Conservation (phyloP, 495 filamentous ascomycete genomes). For the Jackrogersella minutella region DNA sequence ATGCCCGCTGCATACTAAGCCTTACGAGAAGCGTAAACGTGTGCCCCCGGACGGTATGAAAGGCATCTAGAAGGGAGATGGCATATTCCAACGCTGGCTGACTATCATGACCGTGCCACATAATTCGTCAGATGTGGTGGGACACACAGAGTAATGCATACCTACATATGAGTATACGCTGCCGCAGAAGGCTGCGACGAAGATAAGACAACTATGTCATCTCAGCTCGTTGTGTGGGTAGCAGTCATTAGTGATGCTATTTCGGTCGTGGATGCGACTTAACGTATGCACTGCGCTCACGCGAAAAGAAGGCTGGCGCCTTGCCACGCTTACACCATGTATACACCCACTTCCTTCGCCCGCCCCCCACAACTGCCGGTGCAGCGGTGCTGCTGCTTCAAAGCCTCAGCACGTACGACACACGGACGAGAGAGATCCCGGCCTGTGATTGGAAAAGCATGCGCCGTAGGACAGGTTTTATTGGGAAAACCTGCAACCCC, state of each 20-base stretch:
- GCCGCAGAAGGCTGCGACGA: not conserved
- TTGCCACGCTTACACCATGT: conserved; percentile 8
- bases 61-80: conserved; percentile 24
- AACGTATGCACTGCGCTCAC: conserved; percentile 37
- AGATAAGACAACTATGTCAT: conserved; percentile 27
- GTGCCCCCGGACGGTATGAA: conserved; percentile 5
- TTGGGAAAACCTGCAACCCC: no score
- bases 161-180: conserved; percentile 8
- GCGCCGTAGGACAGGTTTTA: conserved; percentile 18
- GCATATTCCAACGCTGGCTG: conserved; percentile 7
- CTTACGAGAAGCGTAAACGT: conserved; percentile 30
- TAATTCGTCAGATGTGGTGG: conserved; percentile 2
- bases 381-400: not conserved
- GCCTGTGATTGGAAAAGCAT: conserved; percentile 22
- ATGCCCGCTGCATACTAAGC: conserved; percentile 41
- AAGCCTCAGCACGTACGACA: conserved; percentile 18
- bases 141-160: not conserved
- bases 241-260: conserved; percentile 34
- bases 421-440: conserved; percentile 14
- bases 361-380: conserved; percentile 22
- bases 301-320: conserved; percentile 23
- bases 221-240: conserved; percentile 1
- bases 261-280: conserved; percentile 34
- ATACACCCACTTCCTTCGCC: not conserved
- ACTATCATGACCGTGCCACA: not conserved